Evolutionary conservation across 2,329 filamentous ascomycete species (phyloP).

Genomic region (Trichoderma sp.): DNA sequence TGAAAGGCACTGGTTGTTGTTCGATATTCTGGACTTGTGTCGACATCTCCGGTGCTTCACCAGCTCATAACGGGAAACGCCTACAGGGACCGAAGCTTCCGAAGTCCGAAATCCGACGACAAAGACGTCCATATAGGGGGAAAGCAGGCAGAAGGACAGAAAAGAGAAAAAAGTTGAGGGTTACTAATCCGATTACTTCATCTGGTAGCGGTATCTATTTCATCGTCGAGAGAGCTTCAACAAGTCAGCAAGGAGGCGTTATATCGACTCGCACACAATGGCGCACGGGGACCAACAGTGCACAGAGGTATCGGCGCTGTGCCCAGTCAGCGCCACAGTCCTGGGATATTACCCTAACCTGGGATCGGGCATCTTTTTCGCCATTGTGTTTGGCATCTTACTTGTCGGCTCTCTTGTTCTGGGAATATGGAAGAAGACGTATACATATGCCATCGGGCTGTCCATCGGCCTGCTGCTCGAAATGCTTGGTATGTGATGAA

Average conservation of each 20-base stretch:
- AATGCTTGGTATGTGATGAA: constrained; percentile 48
- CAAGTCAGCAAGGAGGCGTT: not conserved
- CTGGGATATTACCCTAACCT: constrained; percentile 61
- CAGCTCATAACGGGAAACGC: not conserved
- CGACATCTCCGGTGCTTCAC: not conserved
- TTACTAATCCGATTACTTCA: constrained; percentile 2
- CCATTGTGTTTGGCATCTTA: constrained; percentile 52
- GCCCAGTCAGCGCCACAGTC: constrained; percentile 57
- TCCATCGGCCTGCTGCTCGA: constrained; percentile 56
- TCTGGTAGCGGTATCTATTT: not conserved
- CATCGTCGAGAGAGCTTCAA: not conserved
- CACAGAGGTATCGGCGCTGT: constrained; percentile 45
- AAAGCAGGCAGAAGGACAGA: not conserved
- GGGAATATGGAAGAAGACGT: constrained; percentile 57
- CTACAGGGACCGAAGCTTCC: constrained; percentile 10
- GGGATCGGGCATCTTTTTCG: constrained; percentile 60
- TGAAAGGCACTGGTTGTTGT: not conserved
- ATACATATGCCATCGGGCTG: constrained; percentile 57
- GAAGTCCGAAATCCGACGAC: constrained; percentile 20
- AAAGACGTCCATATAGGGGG: not conserved
- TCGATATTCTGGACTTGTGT: not conserved
- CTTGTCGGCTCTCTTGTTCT: constrained; percentile 47
- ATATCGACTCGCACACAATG: constrained; percentile 1
- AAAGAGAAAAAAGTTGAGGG: not conserved
- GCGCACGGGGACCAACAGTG: constrained; percentile 31